phyloP scores from a whole-genome alignment of 805 yeast species.

The Wickerhamiella australiensis region DNA sequence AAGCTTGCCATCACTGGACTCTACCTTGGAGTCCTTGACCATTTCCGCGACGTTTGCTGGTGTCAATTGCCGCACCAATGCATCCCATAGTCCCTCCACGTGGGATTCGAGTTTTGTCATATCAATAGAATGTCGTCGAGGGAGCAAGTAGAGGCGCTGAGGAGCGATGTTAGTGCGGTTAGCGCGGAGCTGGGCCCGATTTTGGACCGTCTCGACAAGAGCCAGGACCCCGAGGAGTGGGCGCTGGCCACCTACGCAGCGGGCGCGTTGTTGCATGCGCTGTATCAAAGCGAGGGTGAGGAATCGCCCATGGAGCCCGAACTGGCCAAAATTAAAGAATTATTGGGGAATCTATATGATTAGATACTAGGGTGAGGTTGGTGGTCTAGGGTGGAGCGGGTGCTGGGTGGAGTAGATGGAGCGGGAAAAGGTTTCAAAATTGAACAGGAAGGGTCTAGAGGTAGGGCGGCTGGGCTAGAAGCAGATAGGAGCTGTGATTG shows the following conservation, averaged over 20 bases:
- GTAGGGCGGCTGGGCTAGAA: no score
- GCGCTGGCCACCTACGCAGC: constrained; percentile 7
- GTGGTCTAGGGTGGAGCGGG: no score
- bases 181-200: not conserved
- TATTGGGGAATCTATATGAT: not conserved
- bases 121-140: not conserved
- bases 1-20: not conserved
- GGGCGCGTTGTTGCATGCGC: constrained; percentile 7
- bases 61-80: constrained; percentile 15
- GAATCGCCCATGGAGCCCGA: constrained; percentile 5
- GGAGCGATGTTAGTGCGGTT: not conserved
- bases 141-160: not conserved
- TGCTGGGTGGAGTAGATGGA: no score
- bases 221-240: constrained; percentile 10
- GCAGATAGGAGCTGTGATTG: no score
- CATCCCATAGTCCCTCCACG: constrained; percentile 16
- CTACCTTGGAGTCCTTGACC: constrained; percentile 14
- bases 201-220: not conserved
- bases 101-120: not conserved
- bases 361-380: no score
- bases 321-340: constrained; percentile 2
- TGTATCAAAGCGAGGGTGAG: constrained; percentile 8
- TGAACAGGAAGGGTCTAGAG: no score
- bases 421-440: no score
- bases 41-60: constrained; percentile 12